Base-by-base conservation (phyloP, 2,329 filamentous ascomycete genomes). In the Acarospora socialis region DNA sequence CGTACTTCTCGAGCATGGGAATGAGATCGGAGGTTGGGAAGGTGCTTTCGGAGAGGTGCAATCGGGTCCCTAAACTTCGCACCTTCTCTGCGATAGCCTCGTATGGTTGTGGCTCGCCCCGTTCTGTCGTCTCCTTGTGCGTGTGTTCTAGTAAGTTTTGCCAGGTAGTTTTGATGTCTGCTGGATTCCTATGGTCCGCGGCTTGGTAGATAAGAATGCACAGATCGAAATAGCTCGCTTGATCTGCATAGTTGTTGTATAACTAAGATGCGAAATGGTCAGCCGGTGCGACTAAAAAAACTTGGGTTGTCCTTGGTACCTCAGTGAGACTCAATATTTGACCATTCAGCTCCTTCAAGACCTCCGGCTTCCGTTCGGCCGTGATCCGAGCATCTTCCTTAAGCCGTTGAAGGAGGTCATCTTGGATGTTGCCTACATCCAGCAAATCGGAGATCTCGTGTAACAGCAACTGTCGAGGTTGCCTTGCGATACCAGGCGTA, bases 351-450 rank as follows among this genome's bases (percentile, higher is more conserved):
- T 70, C 66, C 26, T 65, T 53, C 36, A 80, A 57, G 15, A 92
- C 72, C 35, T 78, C 69, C 1, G 60, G 56, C 46, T 70, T 73
- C 25, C 73, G 70, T 29, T 77, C 71, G 1, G 63, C 57, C 8
- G 65, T 59, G 21, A 94, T 68, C 25, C 90, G 73, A 1, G 61
- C 52, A 42, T 98, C 90, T 7, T 68, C 67, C 49, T 68, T 73
- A 32, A 98, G 61, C 27, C 82, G 70, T 50, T 84, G 78, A 15
- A 95, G 56, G 24, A 95, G 58, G 46, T 98, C 90, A 49, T 93
- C 82, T 53, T 98, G 90, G 32, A 98, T 90, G 48, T 90, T 87
- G 9, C 86, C 87, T 30, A 95, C 73, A 46, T 98, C 90, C 7
- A 98, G 72, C 26, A 92, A 65, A 43, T 90, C 84, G 3, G 76